Base-by-base conservation (phyloP, 345 rosid species). In the Kernera saxatilis region DNA sequence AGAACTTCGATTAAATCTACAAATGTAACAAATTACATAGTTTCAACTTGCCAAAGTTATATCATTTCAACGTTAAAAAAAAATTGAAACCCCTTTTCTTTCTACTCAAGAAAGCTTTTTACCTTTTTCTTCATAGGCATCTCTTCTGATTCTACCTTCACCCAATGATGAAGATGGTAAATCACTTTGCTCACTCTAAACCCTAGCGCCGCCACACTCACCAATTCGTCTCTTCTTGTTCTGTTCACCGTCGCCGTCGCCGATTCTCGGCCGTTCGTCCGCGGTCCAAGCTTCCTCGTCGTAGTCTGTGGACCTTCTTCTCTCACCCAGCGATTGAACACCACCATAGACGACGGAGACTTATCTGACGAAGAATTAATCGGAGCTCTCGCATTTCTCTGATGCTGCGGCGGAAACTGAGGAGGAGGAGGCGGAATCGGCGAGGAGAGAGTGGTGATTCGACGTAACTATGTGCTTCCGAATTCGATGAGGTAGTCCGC, bases 401-500 rank as follows among this genome's bases (percentile, higher is more conserved):
- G 75, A 32, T 17, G 62, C 29, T 12, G 75, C 54, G 58, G 83
- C 11, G 79, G 79, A 8, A 14, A 40, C 56, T 26, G 74, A 39
- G 58, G 78, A 55, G 70, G 79, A 22, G 52, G 84, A 0, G 79
- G 79, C 10, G 72, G 69, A 29, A 64, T 44, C 23, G 82, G 84
- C 2, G 85, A 69, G 94, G 94, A 2, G 94, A 87, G 80, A 61
- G 89, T 30, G 85, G 87, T 4, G 96, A 89, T 23, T 88, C 93
- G 10, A 51, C 44, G 60, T 72, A 79, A 40, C 71, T 55, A 51
- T 53, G 67, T 0, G 80, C 45, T 21, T 87, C 93, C 23, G 93
- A 87, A 77, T 84, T 84, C 12, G 88, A 82, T 9, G 99, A 91
- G 0, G 83, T 75, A 0, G 91, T 82, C 32, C 85, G 88, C 65